Evolutionary conservation across 371 early-diverging fungal species (phyloP).

Genomic region (Zychaea mexicana): DNA sequence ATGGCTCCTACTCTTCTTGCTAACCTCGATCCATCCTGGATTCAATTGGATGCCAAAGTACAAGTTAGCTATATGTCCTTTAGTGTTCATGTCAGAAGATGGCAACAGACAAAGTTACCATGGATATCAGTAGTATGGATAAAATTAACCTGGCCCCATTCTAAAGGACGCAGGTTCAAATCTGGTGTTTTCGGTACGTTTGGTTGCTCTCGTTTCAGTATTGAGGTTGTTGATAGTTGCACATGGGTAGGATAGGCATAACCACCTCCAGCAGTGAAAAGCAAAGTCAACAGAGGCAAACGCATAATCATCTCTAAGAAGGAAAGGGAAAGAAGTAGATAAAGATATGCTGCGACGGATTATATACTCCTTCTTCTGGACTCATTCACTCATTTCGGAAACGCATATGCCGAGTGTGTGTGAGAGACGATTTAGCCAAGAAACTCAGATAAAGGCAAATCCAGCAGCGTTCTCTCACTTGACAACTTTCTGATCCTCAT

Average conservation of each 20-base stretch:
- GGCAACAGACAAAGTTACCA: constrained; percentile 17
- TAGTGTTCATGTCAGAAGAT: neutral
- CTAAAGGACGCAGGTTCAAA: constrained; percentile 30
- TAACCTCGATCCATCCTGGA: neutral
- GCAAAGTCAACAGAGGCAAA: neutral
- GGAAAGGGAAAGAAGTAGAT: neutral
- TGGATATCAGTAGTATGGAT: constrained; percentile 54
- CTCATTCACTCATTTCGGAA: too few species aligned
- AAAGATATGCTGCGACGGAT: neutral
- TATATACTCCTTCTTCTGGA: too few species aligned
- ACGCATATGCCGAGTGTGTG: too few species aligned
- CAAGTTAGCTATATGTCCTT: neutral
- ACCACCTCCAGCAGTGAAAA: neutral
- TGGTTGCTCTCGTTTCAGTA: constrained; percentile 26
- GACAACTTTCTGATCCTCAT: neutral
- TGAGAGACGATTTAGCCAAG: too few species aligned
- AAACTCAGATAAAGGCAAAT: too few species aligned
- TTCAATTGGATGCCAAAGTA: neutral
- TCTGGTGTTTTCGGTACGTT: constrained; percentile 28
- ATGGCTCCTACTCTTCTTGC: neutral
- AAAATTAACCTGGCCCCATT: constrained; percentile 56
- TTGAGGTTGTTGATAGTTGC: neutral
- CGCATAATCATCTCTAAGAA: neutral
- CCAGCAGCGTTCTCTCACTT: too few species aligned
- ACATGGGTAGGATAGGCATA: neutral